These are phyloP conservation scores for Rhododendron kiyosumense DNA, from an alignment of 148 eudicot genomes.

Conservation along the genomic window DNA sequence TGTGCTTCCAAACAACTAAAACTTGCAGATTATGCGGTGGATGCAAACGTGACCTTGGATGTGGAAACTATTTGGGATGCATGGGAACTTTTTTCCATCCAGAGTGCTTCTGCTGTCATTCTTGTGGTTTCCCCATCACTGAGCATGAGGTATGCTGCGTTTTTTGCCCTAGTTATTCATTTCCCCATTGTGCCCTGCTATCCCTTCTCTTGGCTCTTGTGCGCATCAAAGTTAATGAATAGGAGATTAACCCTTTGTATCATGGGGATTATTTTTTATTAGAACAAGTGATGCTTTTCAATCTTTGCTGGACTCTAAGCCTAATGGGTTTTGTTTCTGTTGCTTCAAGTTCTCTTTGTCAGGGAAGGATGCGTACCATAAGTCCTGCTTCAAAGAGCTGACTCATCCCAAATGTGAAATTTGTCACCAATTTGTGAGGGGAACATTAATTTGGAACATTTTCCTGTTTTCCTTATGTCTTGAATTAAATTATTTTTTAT, in stretches of 20 bases:
- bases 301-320: slow-evolving; percentile 19
- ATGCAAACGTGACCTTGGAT: slow-evolving; percentile 76
- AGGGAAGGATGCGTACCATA: slow-evolving; percentile 91
- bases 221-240: neutral
- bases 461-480: neutral
- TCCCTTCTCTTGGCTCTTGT: neutral
- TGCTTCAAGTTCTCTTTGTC: slow-evolving; percentile 92
- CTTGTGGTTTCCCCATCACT: slow-evolving; percentile 73
- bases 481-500: neutral
- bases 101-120: slow-evolving; percentile 78
- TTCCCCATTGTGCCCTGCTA: neutral
- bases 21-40: slow-evolving; percentile 73
- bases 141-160: slow-evolving; percentile 71
- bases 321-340: slow-evolving; percentile 50
- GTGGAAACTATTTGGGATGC: slow-evolving; percentile 88
- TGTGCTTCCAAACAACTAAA: slow-evolving; percentile 10
- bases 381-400: slow-evolving; percentile 81
- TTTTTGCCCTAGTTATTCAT: neutral
- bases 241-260: neutral
- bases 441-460: neutral
- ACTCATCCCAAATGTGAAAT: slow-evolving; percentile 95
- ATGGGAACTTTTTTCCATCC: slow-evolving; percentile 90
- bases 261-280: neutral
- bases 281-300: neutral
- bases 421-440: slow-evolving; percentile 87